A percentile compares a stretch with the other conserved stretches of the same genome.
Evolutionary conservation across 306 rosid species (phyloP).

Genomic region (Betula pendula): DNA sequence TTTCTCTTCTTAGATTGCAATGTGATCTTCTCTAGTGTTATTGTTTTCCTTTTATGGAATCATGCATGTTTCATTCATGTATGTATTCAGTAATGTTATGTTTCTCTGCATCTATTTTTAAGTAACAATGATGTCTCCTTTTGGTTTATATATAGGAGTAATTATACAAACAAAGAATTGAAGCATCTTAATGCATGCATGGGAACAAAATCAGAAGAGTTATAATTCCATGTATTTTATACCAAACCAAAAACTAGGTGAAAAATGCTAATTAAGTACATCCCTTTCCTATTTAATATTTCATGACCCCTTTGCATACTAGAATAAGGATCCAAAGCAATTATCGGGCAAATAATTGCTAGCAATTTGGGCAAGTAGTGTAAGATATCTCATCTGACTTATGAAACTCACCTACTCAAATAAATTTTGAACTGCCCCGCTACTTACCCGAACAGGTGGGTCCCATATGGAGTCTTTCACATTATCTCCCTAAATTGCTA

Average conservation of each 20-base stretch:
- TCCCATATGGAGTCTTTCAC: too few species aligned
- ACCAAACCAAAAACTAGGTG: neutral
- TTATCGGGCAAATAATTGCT: too few species aligned
- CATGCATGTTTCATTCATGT: neutral
- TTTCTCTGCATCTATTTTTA: neutral
- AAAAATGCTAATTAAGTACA: neutral
- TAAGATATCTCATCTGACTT: too few species aligned
- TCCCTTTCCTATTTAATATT: neutral
- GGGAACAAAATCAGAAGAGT: neutral
- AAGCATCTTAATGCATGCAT: neutral
- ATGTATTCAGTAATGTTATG: neutral
- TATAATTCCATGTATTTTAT: neutral
- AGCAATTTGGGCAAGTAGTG: too few species aligned
- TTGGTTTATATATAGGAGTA: neutral
- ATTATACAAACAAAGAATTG: neutral
- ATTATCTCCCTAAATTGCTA: too few species aligned
- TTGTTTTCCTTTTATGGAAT: neutral
- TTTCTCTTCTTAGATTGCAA: neutral
- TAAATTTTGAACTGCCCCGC: too few species aligned
- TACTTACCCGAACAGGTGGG: too few species aligned
- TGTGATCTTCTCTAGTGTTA: neutral
- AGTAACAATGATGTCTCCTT: neutral
- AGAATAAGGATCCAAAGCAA: neutral
- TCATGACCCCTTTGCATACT: neutral
- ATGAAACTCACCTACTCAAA: too few species aligned